phyloP scores from a whole-genome alignment of 2,329 filamentous ascomycete genomes.

The Pseudocercospora ulei region DNA sequence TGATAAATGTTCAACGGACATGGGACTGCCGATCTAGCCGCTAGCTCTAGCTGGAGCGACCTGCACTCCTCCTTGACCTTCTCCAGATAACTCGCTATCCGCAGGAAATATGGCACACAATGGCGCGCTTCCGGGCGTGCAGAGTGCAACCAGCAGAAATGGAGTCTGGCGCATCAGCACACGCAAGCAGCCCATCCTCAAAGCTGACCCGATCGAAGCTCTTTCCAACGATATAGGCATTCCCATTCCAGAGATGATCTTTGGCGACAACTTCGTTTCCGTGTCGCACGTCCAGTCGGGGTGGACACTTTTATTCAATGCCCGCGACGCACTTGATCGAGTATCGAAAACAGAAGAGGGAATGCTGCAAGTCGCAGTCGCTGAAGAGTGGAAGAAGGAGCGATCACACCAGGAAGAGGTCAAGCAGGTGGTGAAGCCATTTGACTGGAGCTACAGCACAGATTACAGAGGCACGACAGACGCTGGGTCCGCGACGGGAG shows the following conservation, averaged over 20 bases:
- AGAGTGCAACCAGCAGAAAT: slow-evolving; percentile 23
- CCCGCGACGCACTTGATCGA: slow-evolving; percentile 74
- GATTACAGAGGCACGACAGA: slow-evolving; percentile 64
- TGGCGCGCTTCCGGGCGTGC: slow-evolving; percentile 12
- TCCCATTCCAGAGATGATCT: slow-evolving; percentile 95
- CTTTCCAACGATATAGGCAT: slow-evolving; percentile 73
- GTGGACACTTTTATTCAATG: slow-evolving; percentile 73
- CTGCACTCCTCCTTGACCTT: too few relatives aligned
- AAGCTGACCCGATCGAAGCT: slow-evolving; percentile 76
- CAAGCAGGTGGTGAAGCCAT: slow-evolving; percentile 87
- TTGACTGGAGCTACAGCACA: slow-evolving; percentile 96
- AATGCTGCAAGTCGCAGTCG: slow-evolving; percentile 91
- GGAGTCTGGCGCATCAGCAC: slow-evolving; percentile 51
- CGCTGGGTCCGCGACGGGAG: slow-evolving; percentile 10
- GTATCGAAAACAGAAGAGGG: slow-evolving; percentile 88
- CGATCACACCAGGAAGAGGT: slow-evolving; percentile 71
- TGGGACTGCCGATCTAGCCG: too few relatives aligned
- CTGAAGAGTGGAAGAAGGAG: slow-evolving; percentile 71
- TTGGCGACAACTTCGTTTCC: slow-evolving; percentile 80
- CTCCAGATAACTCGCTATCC: too few relatives aligned
- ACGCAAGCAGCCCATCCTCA: slow-evolving; percentile 89
- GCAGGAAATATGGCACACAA: slow-evolving; percentile 19
- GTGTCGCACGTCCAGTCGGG: slow-evolving; percentile 63
- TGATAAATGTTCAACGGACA: too few relatives aligned
- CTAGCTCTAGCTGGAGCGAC: too few relatives aligned